Percentiles rank a stretch among this genome's conserved stretches.
Evolutionary conservation across 495 filamentous ascomycete species (phyloP).

Genomic region (Neohortaea acidophila): DNA sequence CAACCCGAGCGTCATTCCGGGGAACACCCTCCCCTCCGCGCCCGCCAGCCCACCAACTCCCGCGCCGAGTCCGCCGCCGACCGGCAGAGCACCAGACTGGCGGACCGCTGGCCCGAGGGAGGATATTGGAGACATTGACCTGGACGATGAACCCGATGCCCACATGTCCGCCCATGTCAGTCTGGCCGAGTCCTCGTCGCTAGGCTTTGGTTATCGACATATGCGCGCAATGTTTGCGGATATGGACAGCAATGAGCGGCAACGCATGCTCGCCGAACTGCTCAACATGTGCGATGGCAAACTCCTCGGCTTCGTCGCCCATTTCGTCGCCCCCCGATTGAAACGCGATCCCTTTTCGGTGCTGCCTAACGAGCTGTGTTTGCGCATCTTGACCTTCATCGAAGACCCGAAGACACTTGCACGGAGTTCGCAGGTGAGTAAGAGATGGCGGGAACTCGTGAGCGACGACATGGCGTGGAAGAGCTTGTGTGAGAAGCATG

Average conservation of each 20-base stretch:
- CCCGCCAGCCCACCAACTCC: constrained; percentile 55
- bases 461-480: constrained; percentile 98
- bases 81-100: constrained; percentile 44
- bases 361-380: constrained; percentile 80
- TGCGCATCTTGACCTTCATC: constrained; percentile 83
- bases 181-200: constrained; percentile 1
- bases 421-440: constrained; percentile 82
- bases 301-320: constrained; percentile 84
- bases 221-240: constrained; percentile 41
- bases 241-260: constrained; percentile 39
- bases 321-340: constrained; percentile 77
- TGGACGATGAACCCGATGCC: constrained; percentile 2
- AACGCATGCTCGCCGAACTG: constrained; percentile 61
- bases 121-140: constrained; percentile 28
- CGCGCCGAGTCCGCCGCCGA: constrained; percentile 51
- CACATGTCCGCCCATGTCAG: not conserved
- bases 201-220: constrained; percentile 29
- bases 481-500: constrained; percentile 84
- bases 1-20: constrained; percentile 28
- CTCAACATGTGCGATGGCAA: constrained; percentile 86
- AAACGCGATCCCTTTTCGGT: constrained; percentile 90
- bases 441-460: constrained; percentile 79
- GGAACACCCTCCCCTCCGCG: constrained; percentile 47
- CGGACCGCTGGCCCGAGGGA: constrained; percentile 42
- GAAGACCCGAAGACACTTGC: constrained; percentile 89